phyloP scores from a whole-genome alignment of 2,329 filamentous ascomycete genomes.

The Falciphora oryzae region DNA sequence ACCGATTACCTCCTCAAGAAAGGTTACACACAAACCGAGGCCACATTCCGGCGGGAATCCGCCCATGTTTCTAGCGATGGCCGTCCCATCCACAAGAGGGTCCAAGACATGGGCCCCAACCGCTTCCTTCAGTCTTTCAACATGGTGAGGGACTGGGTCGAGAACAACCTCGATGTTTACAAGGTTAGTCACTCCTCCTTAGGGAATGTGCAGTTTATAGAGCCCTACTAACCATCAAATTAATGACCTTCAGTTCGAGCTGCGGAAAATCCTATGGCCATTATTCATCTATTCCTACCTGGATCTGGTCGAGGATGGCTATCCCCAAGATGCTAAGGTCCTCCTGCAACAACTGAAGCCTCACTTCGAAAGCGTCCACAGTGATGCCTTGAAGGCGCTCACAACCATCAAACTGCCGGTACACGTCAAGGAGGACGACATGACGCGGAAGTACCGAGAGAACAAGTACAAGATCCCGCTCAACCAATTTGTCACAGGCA shows the following conservation, averaged over 20 bases:
- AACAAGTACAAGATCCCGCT: slow-evolving; percentile 88
- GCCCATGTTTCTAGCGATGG: slow-evolving; percentile 77
- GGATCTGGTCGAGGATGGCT: slow-evolving; percentile 67
- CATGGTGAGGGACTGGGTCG: slow-evolving; percentile 74
- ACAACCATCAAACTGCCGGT: slow-evolving; percentile 67
- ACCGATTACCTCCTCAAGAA: slow-evolving; percentile 96
- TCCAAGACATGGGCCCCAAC: slow-evolving; percentile 65
- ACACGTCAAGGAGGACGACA: slow-evolving; percentile 69
- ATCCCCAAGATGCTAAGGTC: slow-evolving; percentile 62
- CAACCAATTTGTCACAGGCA: slow-evolving; percentile 77
- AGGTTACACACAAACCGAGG: slow-evolving; percentile 87
- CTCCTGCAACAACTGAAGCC: slow-evolving; percentile 65
- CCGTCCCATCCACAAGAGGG: slow-evolving; percentile 59
- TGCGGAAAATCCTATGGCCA: slow-evolving; percentile 85
- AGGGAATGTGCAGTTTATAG: not conserved
- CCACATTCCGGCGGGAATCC: slow-evolving; percentile 86
- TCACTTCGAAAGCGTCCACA: slow-evolving; percentile 71
- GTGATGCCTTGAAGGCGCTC: slow-evolving; percentile 74
- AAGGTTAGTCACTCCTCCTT: slow-evolving; percentile 50
- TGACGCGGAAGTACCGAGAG: slow-evolving; percentile 74
- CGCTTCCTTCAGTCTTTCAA: slow-evolving; percentile 74
- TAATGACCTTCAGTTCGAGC: slow-evolving; percentile 61
- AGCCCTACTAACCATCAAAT: slow-evolving; percentile 13
- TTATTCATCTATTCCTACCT: slow-evolving; percentile 91
- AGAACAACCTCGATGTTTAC: slow-evolving; percentile 89